Conservation (phyloP, 345 rosid genomes). For the Ceriops decandra region DNA sequence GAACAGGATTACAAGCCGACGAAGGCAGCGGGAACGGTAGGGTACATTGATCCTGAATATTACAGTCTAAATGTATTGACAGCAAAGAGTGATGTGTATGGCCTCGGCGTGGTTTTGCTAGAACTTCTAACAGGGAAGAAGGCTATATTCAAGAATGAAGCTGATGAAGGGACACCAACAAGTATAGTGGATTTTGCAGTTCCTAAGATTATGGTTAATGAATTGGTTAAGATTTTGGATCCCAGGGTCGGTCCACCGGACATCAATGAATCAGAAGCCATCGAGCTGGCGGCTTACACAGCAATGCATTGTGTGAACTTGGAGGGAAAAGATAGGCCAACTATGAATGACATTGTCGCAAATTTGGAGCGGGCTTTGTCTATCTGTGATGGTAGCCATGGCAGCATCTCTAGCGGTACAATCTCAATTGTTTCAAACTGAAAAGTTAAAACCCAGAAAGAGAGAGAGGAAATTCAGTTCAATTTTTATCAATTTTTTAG, state of each 20-base stretch:
- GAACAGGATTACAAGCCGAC: conserved; percentile 39
- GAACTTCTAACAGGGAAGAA: conserved; percentile 75
- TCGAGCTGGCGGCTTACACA: conserved; percentile 71
- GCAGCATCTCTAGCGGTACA: conserved; percentile 62
- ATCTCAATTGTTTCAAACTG: conserved; percentile 53
- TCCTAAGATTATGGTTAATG: conserved; percentile 43
- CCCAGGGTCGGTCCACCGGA: conserved; percentile 52
- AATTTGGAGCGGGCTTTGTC: conserved; percentile 70
- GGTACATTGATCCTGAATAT: conserved; percentile 90
- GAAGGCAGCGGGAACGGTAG: conserved; percentile 85
- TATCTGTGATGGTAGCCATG: conserved; percentile 40
- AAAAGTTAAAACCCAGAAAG: conserved; percentile 7
- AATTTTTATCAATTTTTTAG: conserved; percentile 9
- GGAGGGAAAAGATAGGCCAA: conserved; percentile 72
- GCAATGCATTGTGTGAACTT: conserved; percentile 74
- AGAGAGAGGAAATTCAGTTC: not conserved
- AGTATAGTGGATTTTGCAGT: conserved; percentile 70
- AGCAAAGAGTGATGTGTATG: conserved; percentile 83
- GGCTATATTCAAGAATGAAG: conserved; percentile 52
- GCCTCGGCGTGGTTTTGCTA: conserved; percentile 75
- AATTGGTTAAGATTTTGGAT: conserved; percentile 53
- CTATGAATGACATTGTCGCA: conserved; percentile 53
- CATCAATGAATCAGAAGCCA: conserved; percentile 64
- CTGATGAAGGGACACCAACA: conserved; percentile 38
- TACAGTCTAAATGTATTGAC: conserved; percentile 80